Evolutionary conservation across 2,329 filamentous ascomycete genomes (phyloP).

Genomic region (Talaromyces sp.): DNA sequence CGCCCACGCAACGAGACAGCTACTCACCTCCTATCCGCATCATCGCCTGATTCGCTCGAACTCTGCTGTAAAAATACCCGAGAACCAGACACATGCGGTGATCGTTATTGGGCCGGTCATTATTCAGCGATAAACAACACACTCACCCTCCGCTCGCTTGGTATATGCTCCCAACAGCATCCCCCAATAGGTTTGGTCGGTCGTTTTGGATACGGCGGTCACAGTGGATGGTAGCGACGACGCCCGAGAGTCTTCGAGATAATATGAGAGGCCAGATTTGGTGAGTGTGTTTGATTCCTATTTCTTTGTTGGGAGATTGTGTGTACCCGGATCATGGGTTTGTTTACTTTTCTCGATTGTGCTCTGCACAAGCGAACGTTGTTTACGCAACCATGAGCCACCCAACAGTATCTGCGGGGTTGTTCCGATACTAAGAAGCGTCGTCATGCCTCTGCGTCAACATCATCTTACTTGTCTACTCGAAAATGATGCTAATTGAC

Average conservation of each 20-base stretch:
- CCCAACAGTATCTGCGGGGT: neutral
- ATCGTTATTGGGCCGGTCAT: neutral
- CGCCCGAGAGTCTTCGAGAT: neutral
- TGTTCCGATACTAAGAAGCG: neutral
- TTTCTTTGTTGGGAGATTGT: conserved; percentile 4
- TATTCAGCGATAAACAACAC: neutral
- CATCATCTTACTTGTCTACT: neutral
- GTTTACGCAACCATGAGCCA: neutral
- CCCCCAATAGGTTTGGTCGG: neutral
- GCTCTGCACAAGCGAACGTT: neutral
- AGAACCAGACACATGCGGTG: neutral
- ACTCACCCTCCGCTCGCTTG: neutral
- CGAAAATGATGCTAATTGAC: neutral
- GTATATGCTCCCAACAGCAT: neutral
- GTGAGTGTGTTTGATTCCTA: neutral
- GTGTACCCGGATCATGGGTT: neutral
- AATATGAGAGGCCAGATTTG: conserved; percentile 11
- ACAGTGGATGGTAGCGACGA: neutral
- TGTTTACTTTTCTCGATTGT: neutral
- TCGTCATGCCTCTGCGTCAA: neutral
- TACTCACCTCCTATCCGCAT: conserved; percentile 4
- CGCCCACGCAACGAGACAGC: neutral
- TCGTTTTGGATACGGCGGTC: neutral
- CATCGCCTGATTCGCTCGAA: conserved; percentile 1
- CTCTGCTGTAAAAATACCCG: neutral